Percentiles rank a stretch among this genome's conserved stretches.
Evolutionary conservation across 345 rosid genomes (phyloP).

Genomic region (Tarenaya hassleriana): DNA sequence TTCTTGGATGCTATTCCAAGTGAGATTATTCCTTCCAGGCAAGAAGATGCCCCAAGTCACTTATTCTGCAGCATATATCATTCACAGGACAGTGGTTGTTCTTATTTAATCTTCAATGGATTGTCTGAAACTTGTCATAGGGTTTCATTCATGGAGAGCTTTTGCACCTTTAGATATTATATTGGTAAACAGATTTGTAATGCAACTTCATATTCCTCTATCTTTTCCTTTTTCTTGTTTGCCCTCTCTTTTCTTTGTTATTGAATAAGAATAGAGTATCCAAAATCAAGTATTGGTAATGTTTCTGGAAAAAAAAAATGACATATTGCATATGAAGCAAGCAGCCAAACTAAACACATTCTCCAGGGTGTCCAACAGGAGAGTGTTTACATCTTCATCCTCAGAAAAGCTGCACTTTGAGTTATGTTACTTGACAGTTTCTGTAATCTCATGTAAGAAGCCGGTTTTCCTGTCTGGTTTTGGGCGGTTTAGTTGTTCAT

Average conservation of each 20-base stretch:
- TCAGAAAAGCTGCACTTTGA: no score
- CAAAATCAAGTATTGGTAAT: no score
- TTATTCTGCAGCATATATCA: neutral
- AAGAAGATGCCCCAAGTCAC: conserved; percentile 28
- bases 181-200: neutral
- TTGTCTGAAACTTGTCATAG: neutral
- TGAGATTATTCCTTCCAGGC: conserved; percentile 14
- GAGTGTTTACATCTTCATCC: neutral
- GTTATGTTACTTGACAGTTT: neutral
- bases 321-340: neutral
- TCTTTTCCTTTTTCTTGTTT: no score
- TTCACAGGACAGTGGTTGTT: neutral
- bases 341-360: conserved; percentile 5
- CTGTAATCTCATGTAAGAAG: no score
- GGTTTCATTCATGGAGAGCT: neutral
- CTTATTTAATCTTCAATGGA: neutral
- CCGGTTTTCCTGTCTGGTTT: no score
- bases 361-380: neutral
- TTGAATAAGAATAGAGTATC: no score
- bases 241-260: conserved; percentile 4
- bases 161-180: neutral
- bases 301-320: no score
- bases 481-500: conserved; percentile 37
- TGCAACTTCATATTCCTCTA: no score
- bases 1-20: conserved; percentile 31